Percentiles rank a stretch among this genome's conserved stretches.
phyloP scores from a whole-genome alignment of 2,329 filamentous ascomycete species.

The Gnomoniopsis smithogilvyi region DNA sequence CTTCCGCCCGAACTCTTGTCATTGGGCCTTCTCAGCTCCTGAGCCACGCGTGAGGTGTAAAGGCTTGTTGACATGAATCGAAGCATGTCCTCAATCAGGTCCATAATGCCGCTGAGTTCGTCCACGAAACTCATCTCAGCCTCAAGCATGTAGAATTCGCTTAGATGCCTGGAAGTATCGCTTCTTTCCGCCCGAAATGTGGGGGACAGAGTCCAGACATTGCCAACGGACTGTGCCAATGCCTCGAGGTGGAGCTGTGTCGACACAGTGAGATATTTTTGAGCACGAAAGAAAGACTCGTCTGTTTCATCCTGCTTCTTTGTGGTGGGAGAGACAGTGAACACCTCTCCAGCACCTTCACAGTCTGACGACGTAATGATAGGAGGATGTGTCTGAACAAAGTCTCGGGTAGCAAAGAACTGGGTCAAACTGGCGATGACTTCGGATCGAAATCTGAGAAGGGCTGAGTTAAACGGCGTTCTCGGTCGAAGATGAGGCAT shows the following conservation, averaged over 20 bases:
- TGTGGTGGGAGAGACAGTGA: constrained; percentile 57
- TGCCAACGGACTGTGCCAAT: constrained; percentile 79
- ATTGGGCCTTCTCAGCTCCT: constrained; percentile 36
- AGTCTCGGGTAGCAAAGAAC: constrained; percentile 70
- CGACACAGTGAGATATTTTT: constrained; percentile 96
- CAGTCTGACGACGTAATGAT: constrained; percentile 97
- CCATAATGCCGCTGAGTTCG: constrained; percentile 68
- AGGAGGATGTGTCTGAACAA: constrained; percentile 84
- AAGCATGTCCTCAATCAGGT: constrained; percentile 76
- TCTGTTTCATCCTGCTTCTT: constrained; percentile 31
- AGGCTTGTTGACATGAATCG: constrained; percentile 45
- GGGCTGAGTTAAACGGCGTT: constrained; percentile 73
- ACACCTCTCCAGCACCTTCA: constrained; percentile 93
- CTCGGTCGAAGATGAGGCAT: constrained; percentile 84
- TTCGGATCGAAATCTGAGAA: constrained; percentile 81
- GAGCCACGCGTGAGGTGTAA: constrained; percentile 37
- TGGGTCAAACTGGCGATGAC: constrained; percentile 68
- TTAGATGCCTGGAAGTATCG: constrained; percentile 89
- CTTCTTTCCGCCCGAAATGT: constrained; percentile 92
- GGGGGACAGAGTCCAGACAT: constrained; percentile 91
- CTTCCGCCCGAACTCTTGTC: constrained; percentile 19
- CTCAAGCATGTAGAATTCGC: constrained; percentile 99
- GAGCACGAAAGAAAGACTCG: constrained; percentile 71
- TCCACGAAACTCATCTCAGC: constrained; percentile 81
- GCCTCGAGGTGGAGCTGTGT: constrained; percentile 93